These are phyloP conservation scores for Xerocomellus chrysenteron DNA, from an alignment of 768 basidiomycete species.

Conservation along the genomic window DNA sequence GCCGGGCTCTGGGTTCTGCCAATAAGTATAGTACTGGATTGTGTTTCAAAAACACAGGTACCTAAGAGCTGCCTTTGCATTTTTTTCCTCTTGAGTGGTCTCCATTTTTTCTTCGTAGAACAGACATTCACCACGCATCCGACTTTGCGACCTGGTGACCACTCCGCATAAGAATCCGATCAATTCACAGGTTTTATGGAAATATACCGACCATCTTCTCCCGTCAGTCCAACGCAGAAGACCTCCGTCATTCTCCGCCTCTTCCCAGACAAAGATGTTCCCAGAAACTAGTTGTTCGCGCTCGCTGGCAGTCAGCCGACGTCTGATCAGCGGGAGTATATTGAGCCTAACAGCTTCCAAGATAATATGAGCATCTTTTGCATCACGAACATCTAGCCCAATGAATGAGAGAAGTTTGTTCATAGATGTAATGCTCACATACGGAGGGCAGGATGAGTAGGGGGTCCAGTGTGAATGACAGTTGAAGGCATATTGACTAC, in stretches of 20 bases:
- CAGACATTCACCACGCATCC: slow-evolving; percentile 80
- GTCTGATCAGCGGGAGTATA: slow-evolving; percentile 67
- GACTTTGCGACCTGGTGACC: slow-evolving; percentile 69
- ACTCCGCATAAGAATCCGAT: slow-evolving; percentile 1
- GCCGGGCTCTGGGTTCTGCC: slow-evolving; percentile 44
- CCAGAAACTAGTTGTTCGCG: slow-evolving; percentile 69
- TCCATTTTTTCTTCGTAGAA: slow-evolving; percentile 86
- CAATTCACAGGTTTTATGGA: not conserved
- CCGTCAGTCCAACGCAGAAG: slow-evolving; percentile 79
- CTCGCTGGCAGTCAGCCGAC: slow-evolving; percentile 67
- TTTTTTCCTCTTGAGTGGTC: slow-evolving; percentile 75
- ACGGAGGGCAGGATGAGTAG: slow-evolving; percentile 33
- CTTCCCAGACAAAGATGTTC: slow-evolving; percentile 85
- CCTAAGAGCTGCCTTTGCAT: slow-evolving; percentile 78
- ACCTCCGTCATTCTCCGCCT: slow-evolving; percentile 71
- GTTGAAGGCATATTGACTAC: slow-evolving; percentile 17
- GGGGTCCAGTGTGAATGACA: slow-evolving; percentile 21
- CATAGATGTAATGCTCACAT: slow-evolving; percentile 10
- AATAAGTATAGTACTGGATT: slow-evolving; percentile 5
- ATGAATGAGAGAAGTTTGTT: not conserved
- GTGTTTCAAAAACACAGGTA: slow-evolving; percentile 28
- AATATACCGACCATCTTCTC: slow-evolving; percentile 57
- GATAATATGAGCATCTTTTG: slow-evolving; percentile 73
- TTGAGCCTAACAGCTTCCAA: slow-evolving; percentile 75
- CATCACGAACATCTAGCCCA: slow-evolving; percentile 67